A percentile compares a stretch with the other conserved stretches of the same genome.
Evolutionary conservation across 495 filamentous ascomycete species (phyloP).

Genomic region (Glarea lozoyensis): DNA sequence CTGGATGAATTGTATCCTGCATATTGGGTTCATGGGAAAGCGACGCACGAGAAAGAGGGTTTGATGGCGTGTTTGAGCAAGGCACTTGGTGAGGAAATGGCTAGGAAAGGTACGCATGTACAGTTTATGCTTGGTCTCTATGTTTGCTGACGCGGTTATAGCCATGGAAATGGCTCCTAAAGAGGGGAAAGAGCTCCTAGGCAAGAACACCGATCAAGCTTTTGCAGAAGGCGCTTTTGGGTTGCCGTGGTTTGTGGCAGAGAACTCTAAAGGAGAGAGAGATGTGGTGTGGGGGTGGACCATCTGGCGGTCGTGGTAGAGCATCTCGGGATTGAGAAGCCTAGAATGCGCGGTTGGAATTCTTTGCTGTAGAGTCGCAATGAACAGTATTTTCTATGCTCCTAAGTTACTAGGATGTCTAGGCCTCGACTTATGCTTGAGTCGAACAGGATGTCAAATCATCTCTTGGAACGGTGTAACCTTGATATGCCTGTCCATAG

Average conservation of each 20-base stretch:
- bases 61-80: constrained; percentile 35
- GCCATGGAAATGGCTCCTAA: constrained; percentile 28
- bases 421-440: too few relatives aligned
- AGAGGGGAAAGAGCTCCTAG: constrained; percentile 45
- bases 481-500: too few relatives aligned
- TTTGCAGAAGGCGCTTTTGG: constrained; percentile 60
- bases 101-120: constrained; percentile 26
- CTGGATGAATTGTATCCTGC: constrained; percentile 20
- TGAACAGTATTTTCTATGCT: too few relatives aligned
- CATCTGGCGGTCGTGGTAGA: constrained; percentile 56
- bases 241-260: constrained; percentile 62
- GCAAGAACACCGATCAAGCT: constrained; percentile 46
- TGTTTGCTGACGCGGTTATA: constrained; percentile 3
- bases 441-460: too few relatives aligned
- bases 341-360: constrained; percentile 36
- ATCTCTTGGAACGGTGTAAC: too few relatives aligned
- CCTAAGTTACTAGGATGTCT: too few relatives aligned
- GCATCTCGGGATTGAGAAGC: constrained; percentile 47
- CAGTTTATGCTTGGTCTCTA: not conserved
- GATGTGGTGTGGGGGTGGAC: constrained; percentile 67
- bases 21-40: constrained; percentile 46
- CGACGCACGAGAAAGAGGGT: constrained; percentile 41
- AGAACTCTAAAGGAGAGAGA: constrained; percentile 46
- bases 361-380: constrained; percentile 43
- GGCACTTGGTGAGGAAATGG: constrained; percentile 40